These are phyloP conservation scores for Ceratobasidium sp. DNA, from an alignment of 1,284 basidiomycete species.

Conservation along the genomic window DNA sequence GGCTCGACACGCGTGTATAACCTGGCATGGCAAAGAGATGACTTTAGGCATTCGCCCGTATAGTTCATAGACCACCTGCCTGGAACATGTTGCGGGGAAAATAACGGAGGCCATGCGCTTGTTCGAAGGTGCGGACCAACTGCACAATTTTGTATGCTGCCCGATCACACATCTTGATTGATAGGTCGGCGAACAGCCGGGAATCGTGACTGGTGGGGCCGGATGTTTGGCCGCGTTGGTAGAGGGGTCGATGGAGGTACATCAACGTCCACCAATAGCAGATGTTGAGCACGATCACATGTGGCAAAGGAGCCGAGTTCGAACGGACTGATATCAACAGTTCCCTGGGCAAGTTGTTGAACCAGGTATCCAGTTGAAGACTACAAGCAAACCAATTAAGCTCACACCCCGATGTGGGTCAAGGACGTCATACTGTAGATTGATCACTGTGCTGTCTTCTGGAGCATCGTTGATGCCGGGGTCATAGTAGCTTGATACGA, in stretches of 20 bases:
- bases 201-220: conserved; percentile 2
- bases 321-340: conserved; percentile 3
- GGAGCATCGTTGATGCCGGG: neutral
- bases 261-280: conserved; percentile 33
- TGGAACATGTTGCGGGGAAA: conserved; percentile 42
- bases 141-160: conserved; percentile 30
- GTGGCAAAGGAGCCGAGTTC: conserved; percentile 22
- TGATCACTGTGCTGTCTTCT: conserved; percentile 23
- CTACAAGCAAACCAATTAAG: neutral
- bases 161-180: conserved; percentile 32
- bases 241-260: conserved; percentile 24
- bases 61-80: neutral
- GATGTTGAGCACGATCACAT: conserved; percentile 28
- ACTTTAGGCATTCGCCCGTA: neutral
- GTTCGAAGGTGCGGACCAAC: conserved; percentile 5
- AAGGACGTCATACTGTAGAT: conserved; percentile 2
- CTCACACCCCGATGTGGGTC: neutral
- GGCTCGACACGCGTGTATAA: conserved; percentile 16
- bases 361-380: conserved; percentile 39
- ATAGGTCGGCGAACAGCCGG: conserved; percentile 18
- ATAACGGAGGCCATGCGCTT: conserved; percentile 13
- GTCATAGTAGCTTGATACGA: neutral
- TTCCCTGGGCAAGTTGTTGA: conserved; percentile 17
- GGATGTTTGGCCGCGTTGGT: neutral
- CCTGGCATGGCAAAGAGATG: neutral